Evolutionary conservation across 441 rosid genomes (phyloP).

Genomic region (Cnidoscolus chayamansa): DNA sequence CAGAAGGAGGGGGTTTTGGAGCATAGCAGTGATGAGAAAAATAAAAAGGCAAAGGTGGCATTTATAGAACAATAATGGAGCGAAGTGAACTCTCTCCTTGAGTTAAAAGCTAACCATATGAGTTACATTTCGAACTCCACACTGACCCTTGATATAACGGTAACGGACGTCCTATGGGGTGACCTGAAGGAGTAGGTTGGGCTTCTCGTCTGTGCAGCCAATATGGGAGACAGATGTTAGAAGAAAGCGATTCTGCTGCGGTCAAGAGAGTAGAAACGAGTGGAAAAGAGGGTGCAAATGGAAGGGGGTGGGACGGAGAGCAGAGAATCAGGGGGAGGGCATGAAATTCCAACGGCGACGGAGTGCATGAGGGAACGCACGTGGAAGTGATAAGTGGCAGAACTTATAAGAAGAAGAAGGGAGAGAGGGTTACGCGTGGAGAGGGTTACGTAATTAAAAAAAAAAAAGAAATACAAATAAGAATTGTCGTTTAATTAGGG

Average conservation of each 20-base stretch:
- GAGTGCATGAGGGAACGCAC: conserved; percentile 27
- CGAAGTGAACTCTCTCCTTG: background rate
- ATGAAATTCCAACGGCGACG: too few relatives aligned
- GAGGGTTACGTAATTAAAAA: background rate
- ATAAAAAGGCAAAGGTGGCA: conserved; percentile 15
- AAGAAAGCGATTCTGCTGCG: conserved; percentile 2
- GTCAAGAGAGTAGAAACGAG: background rate
- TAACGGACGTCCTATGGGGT: conserved; percentile 26
- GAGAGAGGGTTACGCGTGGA: conserved; percentile 13
- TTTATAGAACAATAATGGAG: conserved; percentile 33
- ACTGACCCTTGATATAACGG: conserved; percentile 28
- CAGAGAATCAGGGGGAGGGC: too few relatives aligned
- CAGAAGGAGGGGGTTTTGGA: background rate
- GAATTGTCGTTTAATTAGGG: background rate
- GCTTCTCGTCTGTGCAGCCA: background rate
- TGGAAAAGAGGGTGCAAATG: too few relatives aligned
- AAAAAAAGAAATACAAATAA: too few relatives aligned
- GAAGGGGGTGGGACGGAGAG: too few relatives aligned
- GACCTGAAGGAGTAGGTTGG: background rate
- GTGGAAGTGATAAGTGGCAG: conserved; percentile 13
- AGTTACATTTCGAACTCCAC: conserved; percentile 26
- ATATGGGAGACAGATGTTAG: conserved; percentile 10
- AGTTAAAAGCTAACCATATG: conserved; percentile 24
- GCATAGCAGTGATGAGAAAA: background rate
- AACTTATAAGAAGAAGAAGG: conserved; percentile 5